phyloP scores from a whole-genome alignment of 2,329 filamentous ascomycete species.

The Onygena corvina region DNA sequence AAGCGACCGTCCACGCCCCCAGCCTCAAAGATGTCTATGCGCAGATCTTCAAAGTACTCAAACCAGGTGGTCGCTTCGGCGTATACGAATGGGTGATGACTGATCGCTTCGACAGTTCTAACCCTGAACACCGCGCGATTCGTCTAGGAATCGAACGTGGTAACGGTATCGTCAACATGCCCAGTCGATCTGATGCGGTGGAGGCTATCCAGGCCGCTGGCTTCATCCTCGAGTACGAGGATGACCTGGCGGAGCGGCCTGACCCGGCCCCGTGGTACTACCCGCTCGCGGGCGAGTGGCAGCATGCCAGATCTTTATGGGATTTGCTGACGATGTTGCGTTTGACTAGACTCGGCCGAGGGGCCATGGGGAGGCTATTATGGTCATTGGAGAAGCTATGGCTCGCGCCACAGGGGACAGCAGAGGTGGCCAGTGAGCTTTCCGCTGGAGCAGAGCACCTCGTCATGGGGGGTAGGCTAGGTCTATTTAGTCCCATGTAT shows the following conservation, averaged over 20 bases:
- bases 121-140: slow-evolving; percentile 75
- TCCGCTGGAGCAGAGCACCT: slow-evolving; percentile 70
- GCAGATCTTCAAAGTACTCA: slow-evolving; percentile 88
- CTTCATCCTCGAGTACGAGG: slow-evolving; percentile 69
- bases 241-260: slow-evolving; percentile 69
- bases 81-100: slow-evolving; percentile 99
- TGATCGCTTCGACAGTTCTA: slow-evolving; percentile 79
- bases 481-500: slow-evolving; percentile 98
- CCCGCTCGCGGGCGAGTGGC: slow-evolving; percentile 72
- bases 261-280: slow-evolving; percentile 87
- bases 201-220: slow-evolving; percentile 75
- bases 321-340: slow-evolving; percentile 74
- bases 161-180: slow-evolving; percentile 96
- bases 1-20: slow-evolving; percentile 90
- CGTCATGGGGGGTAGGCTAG: slow-evolving; percentile 71
- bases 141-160: slow-evolving; percentile 90
- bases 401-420: slow-evolving; percentile 71
- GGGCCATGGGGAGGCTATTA: slow-evolving; percentile 61
- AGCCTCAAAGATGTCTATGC: slow-evolving; percentile 82
- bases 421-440: slow-evolving; percentile 88
- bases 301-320: slow-evolving; percentile 62
- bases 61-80: slow-evolving; percentile 88
- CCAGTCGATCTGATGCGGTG: slow-evolving; percentile 67
- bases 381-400: slow-evolving; percentile 64
- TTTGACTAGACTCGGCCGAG: slow-evolving; percentile 76